Percentiles rank a stretch among this genome's conserved stretches.
phyloP scores from a whole-genome alignment of 371 early-diverging fungal species.

The Parasitella parasitica region DNA sequence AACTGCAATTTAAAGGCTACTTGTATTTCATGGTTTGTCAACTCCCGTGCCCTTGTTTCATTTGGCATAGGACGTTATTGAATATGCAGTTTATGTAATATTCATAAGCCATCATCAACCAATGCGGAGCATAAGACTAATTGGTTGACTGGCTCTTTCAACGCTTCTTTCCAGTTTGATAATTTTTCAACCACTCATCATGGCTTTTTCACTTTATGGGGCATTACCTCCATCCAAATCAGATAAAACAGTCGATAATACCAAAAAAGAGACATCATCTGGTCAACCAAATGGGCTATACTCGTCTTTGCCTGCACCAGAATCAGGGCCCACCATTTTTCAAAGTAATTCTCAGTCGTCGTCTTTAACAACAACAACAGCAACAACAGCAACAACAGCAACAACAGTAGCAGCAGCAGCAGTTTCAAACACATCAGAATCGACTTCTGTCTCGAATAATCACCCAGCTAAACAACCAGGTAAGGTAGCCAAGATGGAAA shows the following conservation, averaged over 20 bases:
- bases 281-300: slow-evolving; percentile 9
- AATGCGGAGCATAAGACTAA: neutral
- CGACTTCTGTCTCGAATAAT: neutral
- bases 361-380: neutral
- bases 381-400: neutral
- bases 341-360: neutral
- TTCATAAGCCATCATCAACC: too few relatives aligned
- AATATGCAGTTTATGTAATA: too few relatives aligned
- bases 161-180: neutral
- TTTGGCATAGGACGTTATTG: too few relatives aligned
- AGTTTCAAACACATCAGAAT: neutral
- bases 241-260: slow-evolving; percentile 11
- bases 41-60: too few relatives aligned
- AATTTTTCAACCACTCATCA: neutral
- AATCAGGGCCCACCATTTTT: neutral
- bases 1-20: too few relatives aligned
- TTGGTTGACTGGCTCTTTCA: neutral
- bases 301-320: slow-evolving; percentile 28
- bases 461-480: slow-evolving; percentile 7
- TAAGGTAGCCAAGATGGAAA: neutral
- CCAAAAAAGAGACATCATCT: neutral
- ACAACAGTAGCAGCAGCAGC: slow-evolving; percentile 2
- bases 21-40: too few relatives aligned
- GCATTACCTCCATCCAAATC: slow-evolving; percentile 26
- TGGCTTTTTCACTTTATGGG: slow-evolving; percentile 32